Base-by-base conservation (phyloP, 148 eudicot species). In the Vaccinium macrocarpon region DNA sequence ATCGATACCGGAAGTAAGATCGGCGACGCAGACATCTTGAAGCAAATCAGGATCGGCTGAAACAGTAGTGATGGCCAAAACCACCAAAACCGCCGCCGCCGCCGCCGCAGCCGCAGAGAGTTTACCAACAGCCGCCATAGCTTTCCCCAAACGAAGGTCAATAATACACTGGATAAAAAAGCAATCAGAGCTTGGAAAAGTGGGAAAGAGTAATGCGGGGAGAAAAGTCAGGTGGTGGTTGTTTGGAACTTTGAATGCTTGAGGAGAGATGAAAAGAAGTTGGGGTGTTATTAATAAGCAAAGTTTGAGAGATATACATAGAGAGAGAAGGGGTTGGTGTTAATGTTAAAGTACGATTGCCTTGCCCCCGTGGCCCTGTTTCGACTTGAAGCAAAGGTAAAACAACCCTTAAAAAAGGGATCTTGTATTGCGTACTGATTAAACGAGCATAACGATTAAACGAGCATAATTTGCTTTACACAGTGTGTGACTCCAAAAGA, bases 1-100 rank as follows among this genome's bases (percentile, higher is more conserved):
- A 23, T 29, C 3, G 9, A 23, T 82, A 85, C 89, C 79, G 4
- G 89, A 85, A n/a, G 71, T 35, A 38, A 42, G 76, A 83, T 88
- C 87, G 9, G 89, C 89, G 16, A 88, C 89, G 56, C 89, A 88
- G 64, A 88, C 53, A 61, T 87, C 89, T 87, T 87, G 89, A 52
- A 87, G 87, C 76, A 71, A 71, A 13, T 87, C 89, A 79, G 87
- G 87, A 82, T 87, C 89, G 52, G 89, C 89, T n/a, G 66, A 79
- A 75, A 82, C 85, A 25, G 84, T 79, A 2, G 73, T 51, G 11
- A 62, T 35, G 75, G 70, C 84, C 50, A 84, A 0, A 50, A 87
- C 82, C 82, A 87, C 52, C 35, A 27, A 4, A 25, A 66, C 72
- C 38, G 11, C 25, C 9, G 35, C 72, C 53, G 49, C 29, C 77